A percentile compares a stretch with the other conserved stretches of the same genome.
Conservation (phyloP, 306 rosid genomes). For the Fagus crenata region DNA sequence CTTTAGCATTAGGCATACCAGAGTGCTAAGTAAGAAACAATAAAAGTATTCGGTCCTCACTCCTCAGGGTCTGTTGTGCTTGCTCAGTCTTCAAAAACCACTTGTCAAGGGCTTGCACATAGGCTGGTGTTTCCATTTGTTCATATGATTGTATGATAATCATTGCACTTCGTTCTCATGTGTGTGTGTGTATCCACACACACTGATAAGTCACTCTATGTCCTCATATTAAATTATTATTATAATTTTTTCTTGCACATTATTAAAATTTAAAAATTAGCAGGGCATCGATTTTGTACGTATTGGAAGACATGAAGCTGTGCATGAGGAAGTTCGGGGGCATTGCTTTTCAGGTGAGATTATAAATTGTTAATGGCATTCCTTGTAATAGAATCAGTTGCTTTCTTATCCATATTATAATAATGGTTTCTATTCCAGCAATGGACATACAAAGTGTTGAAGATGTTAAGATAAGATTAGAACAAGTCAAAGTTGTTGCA, state of each 20-base stretch:
- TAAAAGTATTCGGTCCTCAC: background rate
- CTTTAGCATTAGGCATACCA: background rate
- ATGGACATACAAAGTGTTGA: slow-evolving; percentile 55
- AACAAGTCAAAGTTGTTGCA: slow-evolving; percentile 89
- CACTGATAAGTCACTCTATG: background rate
- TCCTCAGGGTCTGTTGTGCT: slow-evolving; percentile 1
- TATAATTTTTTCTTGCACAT: slow-evolving; percentile 5
- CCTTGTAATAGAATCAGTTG: slow-evolving; percentile 19
- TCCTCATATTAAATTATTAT: slow-evolving; percentile 11
- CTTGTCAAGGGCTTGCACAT: background rate
- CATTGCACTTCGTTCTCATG: no score
- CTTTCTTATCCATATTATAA: slow-evolving; percentile 31
- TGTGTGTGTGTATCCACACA: no score
- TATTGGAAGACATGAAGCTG: slow-evolving; percentile 78
- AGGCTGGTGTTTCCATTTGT: background rate
- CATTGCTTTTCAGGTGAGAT: no score
- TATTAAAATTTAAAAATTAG: slow-evolving; percentile 35
- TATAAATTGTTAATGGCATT: slow-evolving; percentile 7
- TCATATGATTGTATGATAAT: slow-evolving; percentile 17
- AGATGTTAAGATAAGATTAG: slow-evolving; percentile 64
- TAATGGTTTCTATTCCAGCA: slow-evolving; percentile 43
- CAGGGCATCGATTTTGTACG: slow-evolving; percentile 87
- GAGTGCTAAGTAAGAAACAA: background rate
- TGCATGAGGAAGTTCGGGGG: slow-evolving; percentile 74
- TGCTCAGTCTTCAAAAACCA: slow-evolving; percentile 11